Evolutionary conservation across 2,329 filamentous ascomycete genomes (phyloP), one percentile per base, ranked within the genome.

Genomic region (Talaromyces piceae): DNA sequence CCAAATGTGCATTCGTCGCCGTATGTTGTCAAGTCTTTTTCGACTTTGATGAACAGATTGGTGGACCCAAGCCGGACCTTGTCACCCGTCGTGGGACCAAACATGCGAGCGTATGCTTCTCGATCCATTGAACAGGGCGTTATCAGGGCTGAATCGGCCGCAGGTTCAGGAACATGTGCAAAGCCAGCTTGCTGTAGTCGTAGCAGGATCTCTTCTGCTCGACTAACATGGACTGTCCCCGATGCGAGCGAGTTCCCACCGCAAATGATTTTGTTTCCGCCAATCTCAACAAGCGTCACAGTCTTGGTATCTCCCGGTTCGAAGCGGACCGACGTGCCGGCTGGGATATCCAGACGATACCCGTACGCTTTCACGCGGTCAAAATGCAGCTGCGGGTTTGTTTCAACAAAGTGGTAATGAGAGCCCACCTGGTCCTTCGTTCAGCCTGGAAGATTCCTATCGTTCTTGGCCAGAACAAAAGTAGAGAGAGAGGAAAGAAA

Each of bases 1-100:
- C 91, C 91, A 68, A 97, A 97, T 57, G 90, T 86, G 67, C 91
- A 96, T 72, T 97, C 91, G 57, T 97, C 91, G 7, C 91, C 91
- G 64, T 95, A 94, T 4, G 76, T 74, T 0, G 91, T 91, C 61
- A 86, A 73, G 64, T 97, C 91, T 56, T 83, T 86, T 71, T 97
- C 91, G 5, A 97, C 87, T 67, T 84, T 82, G 62, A 97, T 78
- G 90, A 91, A 96, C 8, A 97, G 76, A 66, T 95, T 86, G 2
- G 91, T 97, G 55, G 81, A 78, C 0, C 88, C 91, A 16, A 97
- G 73, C 23, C 88, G 77, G 30, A 97, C 82, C n/a, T 83, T 64
- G 69, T 97, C 91, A 3, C 91, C 91, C 1, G 84, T 87, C 0
- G 91, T 96, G 5, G 91, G 91, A 2, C 91, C 91, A 69, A 94